A percentile compares a stretch with the other conserved stretches of the same genome.
These are phyloP conservation scores for Pseudognaphalium luteoalbum DNA, from an alignment of 129 eudicot species.

Conservation along the genomic window DNA sequence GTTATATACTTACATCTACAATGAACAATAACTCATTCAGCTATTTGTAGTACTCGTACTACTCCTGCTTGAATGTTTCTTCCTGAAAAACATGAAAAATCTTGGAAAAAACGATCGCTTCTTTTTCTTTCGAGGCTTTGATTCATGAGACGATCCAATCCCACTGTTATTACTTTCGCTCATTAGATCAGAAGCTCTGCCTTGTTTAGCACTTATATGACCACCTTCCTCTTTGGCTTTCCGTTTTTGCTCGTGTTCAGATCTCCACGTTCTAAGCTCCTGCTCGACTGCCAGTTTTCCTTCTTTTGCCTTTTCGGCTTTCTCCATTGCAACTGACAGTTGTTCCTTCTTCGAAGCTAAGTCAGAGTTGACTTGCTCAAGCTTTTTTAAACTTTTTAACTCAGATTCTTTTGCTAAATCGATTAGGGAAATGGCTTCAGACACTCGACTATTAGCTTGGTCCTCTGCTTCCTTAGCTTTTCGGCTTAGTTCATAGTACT, in stretches of 20 bases:
- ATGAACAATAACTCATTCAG: not conserved
- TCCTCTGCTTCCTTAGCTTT: conserved; percentile 78
- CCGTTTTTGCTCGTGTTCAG: conserved; percentile 57
- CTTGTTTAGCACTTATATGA: conserved; percentile 10
- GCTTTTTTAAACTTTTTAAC: conserved; percentile 40
- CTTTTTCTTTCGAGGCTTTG: conserved; percentile 47
- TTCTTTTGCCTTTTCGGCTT: conserved; percentile 69
- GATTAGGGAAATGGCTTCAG: conserved; percentile 53
- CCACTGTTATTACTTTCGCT: conserved; percentile 36
- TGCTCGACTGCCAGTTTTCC: conserved; percentile 65
- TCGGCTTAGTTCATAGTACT: conserved; percentile 71
- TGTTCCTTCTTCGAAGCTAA: conserved; percentile 46
- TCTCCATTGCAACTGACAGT: conserved; percentile 49
- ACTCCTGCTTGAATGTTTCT: conserved; percentile 47
- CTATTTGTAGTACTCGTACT: conserved; percentile 20
- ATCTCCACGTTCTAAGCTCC: conserved; percentile 69
- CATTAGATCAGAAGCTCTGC: conserved; percentile 20
- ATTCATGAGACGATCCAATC: conserved; percentile 48
- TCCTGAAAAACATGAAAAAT: conserved; percentile 61
- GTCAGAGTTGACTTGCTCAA: conserved; percentile 56
- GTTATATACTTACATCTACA: conserved; percentile 25
- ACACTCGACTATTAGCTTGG: conserved; percentile 54
- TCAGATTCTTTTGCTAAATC: conserved; percentile 72
- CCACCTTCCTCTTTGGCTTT: conserved; percentile 40
- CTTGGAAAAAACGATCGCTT: conserved; percentile 57